These are phyloP conservation scores for Penicillium paneum DNA, from an alignment of 2,329 filamentous ascomycete species.

Conservation along the genomic window DNA sequence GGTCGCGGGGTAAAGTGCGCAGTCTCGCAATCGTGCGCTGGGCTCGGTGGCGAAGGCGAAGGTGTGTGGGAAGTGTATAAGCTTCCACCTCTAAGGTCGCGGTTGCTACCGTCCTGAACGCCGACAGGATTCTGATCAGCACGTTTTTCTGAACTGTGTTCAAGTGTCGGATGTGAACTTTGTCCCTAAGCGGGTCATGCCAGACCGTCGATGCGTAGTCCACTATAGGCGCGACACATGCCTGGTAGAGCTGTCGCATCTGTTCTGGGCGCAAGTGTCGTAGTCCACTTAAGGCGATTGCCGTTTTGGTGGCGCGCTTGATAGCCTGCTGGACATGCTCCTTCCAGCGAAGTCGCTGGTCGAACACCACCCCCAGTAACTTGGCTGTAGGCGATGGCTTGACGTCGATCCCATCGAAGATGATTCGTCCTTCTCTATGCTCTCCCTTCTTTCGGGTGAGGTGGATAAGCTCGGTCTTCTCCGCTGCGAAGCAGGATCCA, in stretches of 20 bases:
- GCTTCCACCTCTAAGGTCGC: background rate
- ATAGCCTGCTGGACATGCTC: background rate
- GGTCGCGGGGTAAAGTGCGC: background rate
- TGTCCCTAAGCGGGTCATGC: background rate
- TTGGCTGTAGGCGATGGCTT: background rate
- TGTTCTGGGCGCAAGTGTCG: background rate
- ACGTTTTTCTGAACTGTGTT: background rate
- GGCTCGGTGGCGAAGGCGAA: background rate
- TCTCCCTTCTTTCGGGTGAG: background rate
- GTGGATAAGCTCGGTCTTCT: constrained; percentile 2
- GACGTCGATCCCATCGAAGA: background rate
- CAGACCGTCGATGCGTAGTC: constrained; percentile 1
- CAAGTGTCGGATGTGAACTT: background rate
- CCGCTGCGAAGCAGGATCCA: background rate
- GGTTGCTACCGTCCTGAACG: background rate
- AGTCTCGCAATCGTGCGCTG: background rate
- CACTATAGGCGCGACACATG: background rate
- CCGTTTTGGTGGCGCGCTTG: background rate
- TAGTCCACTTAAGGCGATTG: background rate
- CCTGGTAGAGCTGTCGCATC: constrained; percentile 2
- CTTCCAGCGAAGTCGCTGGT: background rate
- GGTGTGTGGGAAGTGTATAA: background rate
- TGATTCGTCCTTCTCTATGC: background rate
- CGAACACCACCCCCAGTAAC: background rate
- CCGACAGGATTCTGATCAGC: background rate